Conservation (phyloP, 2,329 filamentous ascomycete species). For the Venturia oleaginea region DNA sequence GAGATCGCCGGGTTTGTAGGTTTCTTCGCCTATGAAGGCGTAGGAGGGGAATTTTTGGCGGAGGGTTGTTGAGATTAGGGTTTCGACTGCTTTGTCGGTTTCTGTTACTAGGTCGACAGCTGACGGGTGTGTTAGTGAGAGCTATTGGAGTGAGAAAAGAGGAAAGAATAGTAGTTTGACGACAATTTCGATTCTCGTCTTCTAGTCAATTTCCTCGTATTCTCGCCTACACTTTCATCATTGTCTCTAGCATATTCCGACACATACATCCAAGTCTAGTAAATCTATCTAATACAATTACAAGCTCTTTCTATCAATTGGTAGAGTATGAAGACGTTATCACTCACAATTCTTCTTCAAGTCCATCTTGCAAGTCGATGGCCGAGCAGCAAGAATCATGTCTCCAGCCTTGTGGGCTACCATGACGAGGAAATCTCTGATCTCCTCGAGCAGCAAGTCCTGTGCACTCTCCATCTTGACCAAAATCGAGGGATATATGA, state of each 20-base stretch:
- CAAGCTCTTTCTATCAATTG: neutral
- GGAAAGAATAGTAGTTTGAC: neutral
- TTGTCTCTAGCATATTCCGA: neutral
- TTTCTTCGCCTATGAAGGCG: constrained; percentile 67
- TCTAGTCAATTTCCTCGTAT: neutral
- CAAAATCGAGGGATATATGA: neutral
- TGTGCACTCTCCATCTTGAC: constrained; percentile 1
- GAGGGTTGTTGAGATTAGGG: constrained; percentile 44
- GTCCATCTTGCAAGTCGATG: constrained; percentile 32
- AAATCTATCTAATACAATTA: neutral
- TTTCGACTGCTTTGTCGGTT: constrained; percentile 53
- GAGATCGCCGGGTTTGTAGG: constrained; percentile 56
- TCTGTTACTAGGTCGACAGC: constrained; percentile 55
- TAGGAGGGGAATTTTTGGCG: constrained; percentile 44
- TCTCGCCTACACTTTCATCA: neutral
- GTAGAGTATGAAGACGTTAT: neutral
- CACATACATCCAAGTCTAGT: neutral
- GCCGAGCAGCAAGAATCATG: constrained; percentile 37
- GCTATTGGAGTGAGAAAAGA: no score
- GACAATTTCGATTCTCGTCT: neutral
- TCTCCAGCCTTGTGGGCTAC: constrained; percentile 37
- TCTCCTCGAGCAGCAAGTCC: constrained; percentile 29
- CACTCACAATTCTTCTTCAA: constrained; percentile 40
- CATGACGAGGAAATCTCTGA: constrained; percentile 39
- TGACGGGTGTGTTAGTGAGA: constrained; percentile 18